Base-by-base conservation (phyloP, 2,329 filamentous ascomycete species). In the Thelonectria blattea region DNA sequence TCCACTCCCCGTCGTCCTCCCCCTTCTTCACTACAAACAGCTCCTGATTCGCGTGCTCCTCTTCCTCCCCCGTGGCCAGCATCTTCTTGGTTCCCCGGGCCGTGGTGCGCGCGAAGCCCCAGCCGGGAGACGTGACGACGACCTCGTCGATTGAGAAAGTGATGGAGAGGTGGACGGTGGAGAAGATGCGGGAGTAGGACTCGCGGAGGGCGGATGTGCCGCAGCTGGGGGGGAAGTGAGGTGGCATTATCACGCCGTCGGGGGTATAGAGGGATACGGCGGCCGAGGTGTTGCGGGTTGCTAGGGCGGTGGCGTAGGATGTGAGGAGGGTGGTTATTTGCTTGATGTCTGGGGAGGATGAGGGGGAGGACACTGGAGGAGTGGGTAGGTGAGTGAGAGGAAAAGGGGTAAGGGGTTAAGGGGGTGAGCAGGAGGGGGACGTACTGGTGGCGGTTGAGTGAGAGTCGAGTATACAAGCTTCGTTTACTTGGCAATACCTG, bases 191-290 rank as follows among this genome's bases (percentile, higher is more conserved):
- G 1, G 65, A 60, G 52, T 68, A 68, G 2, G 65, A 65, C 34
- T 63, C 62, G 3, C 53, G 62, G 4, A 68, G 62, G n/a, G 60
- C 60, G 3, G 42, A 11, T 0, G 56, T 58, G 12, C 67, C 67
- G 1, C 50, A 61, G 10, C 60, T 61, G 30, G 66, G 47, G 1
- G 66, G 17, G 34, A 69, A 68, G 50, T 69, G 66, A 0, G 67
- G 67, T 7, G 67, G 66, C 56, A 69, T 61, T 11, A 69, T 69
- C 34, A 69, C 67, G n/a, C 66, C 67, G 7, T 68, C 66, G 20
- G 53, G n/a, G 1, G 67, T 69, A 51, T 67, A 69, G 12, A 69
- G 65, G 3, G 53, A 51, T 2, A 69, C 47, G 1, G 60, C 58
- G 1, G 64, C 58, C 12, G 68, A 54, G 1, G 67, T 66, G 10